Base-by-base conservation (phyloP, 2,329 filamentous ascomycete genomes). In the Fusarium subglutinans region DNA sequence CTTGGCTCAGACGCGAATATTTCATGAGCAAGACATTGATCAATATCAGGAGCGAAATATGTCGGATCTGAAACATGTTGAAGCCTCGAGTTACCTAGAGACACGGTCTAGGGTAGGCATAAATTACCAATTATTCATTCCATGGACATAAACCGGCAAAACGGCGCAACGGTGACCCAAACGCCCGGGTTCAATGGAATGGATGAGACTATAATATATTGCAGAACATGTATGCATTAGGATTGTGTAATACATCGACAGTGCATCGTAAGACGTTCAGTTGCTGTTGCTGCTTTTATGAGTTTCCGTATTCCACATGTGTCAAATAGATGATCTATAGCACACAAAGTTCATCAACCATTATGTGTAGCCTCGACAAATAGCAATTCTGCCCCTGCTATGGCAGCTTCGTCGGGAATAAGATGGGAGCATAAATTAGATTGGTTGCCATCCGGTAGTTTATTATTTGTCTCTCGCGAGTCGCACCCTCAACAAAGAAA, bases 1-100 rank as follows among this genome's bases (percentile, higher is more conserved):
- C 51, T 58, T 80, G 79, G 60, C 43, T 65, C 8, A 76, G 64
- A 17, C 43, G 66, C 37, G 69, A 69, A 26, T 64, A 57, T 63
- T 74, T 77, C 75, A 78, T 76, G 11, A 44, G 14, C 9, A 70
- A 54, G 18, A 24, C 20, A 50, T 20, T 45, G 37, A 37, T 37
- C 33, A 24, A 22, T 22, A 30, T 43, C 22, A 55, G 41, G 6
- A 11, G 50, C 37, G 38, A 37, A 28, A 30, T 26, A 20, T 53
- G 28, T 37, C 40, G 18, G 43, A 24, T 20, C 35, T 58, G 28
- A 45, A 41, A 15, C 22, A 35, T 40, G 24, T 9, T 22, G 12
- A 38, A 22, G 20, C 22, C 10, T 11, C 28, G 12, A 26, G 38
- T 40, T 11, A 15, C 18, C 18, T 47, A 17, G 40, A 30, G 35